Base-by-base conservation (phyloP, 306 rosid genomes). In the Fagus crenata region DNA sequence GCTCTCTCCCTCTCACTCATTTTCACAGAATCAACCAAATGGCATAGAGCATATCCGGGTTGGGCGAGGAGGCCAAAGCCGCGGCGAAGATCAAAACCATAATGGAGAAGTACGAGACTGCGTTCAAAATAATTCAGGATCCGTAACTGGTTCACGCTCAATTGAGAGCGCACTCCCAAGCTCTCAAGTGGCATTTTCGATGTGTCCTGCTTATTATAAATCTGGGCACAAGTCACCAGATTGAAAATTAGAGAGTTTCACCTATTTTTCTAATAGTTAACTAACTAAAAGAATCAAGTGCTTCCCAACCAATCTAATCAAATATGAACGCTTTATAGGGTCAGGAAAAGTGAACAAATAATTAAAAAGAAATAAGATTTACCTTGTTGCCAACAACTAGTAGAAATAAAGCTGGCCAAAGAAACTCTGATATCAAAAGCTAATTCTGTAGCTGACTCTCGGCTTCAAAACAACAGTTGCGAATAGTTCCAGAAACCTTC, bases 311-410 rank as follows among this genome's bases (percentile, higher is more conserved):
- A 61, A 33, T 17, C 17, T 7, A 60, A 73, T 12, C n/a, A 13
- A 53, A 37, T 15, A 61, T 39, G 32, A 18, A 59, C 2, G 58
- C 12, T 13, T n/a, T 40, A 8, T 11, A 46, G 67, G 37, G 17
- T 58, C 53, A 37, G 39, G 65, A 67, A 49, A 58, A 75, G 28
- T 53, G 28, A 40, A 49, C 28, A 58, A 15, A 18, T 77, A 87
- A 54, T 78, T 36, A 53, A 75, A 28, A 75, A 70, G 28, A 22
- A 22, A 22, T 22, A 22, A 54, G 71, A 40, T 59, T 67, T 72
- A 92, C 98, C 98, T 90, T 94, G 82, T 89, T 90, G 75, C 98
- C 89, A 9, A 97, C 97, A 77, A 94, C 96, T 9, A 97, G 97
- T 76, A 94, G 92, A 87, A 94, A 96, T 77, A 94, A 78, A 77